A percentile compares a stretch with the other conserved stretches of the same genome.
Evolutionary conservation across 805 yeast genomes (phyloP).

Genomic region (Vanderwaltozyma yarrowii): DNA sequence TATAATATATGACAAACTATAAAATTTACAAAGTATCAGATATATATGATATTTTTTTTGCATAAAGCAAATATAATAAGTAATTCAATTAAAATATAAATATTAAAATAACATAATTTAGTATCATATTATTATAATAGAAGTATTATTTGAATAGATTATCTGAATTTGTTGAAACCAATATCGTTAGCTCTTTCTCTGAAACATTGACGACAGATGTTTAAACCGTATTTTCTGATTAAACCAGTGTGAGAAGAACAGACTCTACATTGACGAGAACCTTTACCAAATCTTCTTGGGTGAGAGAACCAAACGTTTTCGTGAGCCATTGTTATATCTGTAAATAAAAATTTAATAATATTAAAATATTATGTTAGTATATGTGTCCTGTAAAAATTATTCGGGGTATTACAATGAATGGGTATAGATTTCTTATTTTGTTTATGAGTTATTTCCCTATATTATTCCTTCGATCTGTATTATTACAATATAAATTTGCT

Average conservation of each 20-base stretch:
- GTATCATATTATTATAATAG: too few species aligned
- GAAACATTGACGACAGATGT: constrained; percentile 99
- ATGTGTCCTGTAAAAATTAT: too few species aligned
- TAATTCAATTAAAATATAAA: neutral
- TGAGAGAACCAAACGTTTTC: constrained; percentile 99
- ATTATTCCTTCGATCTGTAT: too few species aligned
- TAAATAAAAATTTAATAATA: neutral
- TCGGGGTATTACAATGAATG: too few species aligned
- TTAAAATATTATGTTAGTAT: constrained; percentile 2
- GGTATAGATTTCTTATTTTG: too few species aligned
- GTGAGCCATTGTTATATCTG: constrained; percentile 90
- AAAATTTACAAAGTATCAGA: neutral
- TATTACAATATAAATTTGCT: too few species aligned
- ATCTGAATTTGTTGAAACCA: constrained; percentile 98
- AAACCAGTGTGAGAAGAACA: constrained; percentile 98
- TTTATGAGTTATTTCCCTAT: too few species aligned
- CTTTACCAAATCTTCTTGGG: constrained; percentile 99
- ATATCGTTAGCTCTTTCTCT: constrained; percentile 98
- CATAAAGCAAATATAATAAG: constrained; percentile 1
- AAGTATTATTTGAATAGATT: constrained; percentile 28
- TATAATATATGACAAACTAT: neutral
- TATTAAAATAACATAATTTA: too few species aligned
- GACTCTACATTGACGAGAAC: constrained; percentile 99
- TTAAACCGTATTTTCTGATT: constrained; percentile 98
- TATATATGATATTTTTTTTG: neutral